These are phyloP conservation scores for Perkinsela sp. DNA, from an alignment of 208 protist genomes.

Conservation along the genomic window DNA sequence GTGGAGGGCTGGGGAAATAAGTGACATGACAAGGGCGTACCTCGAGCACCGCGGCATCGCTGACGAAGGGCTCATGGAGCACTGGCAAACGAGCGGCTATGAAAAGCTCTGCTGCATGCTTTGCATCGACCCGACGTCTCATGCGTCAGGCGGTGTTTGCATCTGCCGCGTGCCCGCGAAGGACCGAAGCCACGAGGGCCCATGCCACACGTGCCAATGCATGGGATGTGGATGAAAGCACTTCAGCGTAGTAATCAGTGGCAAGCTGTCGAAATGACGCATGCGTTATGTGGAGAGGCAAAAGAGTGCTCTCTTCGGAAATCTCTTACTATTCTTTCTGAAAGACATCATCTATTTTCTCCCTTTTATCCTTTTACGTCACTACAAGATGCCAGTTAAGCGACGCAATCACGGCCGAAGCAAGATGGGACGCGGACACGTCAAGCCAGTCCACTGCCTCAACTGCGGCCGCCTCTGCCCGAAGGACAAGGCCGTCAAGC, in stretches of 20 bases:
- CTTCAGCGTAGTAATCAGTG: no score
- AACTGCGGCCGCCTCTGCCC: constrained; percentile 61
- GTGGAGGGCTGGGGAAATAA: background rate
- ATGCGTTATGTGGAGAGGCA: no score
- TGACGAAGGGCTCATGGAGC: background rate
- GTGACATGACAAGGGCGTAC: background rate
- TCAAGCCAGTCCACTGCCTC: constrained; percentile 66
- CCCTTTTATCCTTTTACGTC: background rate
- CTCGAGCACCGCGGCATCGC: background rate
- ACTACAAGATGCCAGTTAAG: constrained; percentile 64
- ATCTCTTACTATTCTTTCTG: no score
- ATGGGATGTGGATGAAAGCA: background rate
- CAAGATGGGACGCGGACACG: constrained; percentile 61
- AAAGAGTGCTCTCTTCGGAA: no score
- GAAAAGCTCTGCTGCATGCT: background rate
- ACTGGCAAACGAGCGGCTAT: background rate
- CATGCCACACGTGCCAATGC: background rate
- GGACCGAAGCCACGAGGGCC: background rate
- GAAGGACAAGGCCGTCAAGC: constrained; percentile 92
- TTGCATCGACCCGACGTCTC: background rate
- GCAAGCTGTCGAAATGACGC: no score
- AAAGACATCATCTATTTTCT: no score
- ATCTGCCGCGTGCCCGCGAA: background rate
- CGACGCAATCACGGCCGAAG: constrained; percentile 67
- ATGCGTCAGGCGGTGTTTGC: background rate